These are phyloP conservation scores for Aspergillus hortae DNA, from an alignment of 2,329 filamentous ascomycete species.

Conservation along the genomic window DNA sequence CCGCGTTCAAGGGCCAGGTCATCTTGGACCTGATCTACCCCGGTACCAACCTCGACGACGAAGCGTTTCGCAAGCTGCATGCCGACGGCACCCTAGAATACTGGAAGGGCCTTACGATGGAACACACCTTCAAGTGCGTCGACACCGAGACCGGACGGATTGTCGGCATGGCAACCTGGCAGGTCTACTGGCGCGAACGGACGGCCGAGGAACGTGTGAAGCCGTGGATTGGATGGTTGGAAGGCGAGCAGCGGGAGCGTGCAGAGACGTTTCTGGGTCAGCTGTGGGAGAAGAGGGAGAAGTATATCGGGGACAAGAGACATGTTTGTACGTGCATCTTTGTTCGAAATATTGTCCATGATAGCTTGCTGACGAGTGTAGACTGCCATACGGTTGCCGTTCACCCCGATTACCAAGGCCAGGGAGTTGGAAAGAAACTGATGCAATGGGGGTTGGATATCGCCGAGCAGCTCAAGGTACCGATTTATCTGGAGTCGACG, in stretches of 20 bases:
- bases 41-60: background rate
- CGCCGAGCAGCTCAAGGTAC: background rate
- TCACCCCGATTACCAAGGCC: constrained; percentile 41
- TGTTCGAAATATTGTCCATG: background rate
- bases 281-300: background rate
- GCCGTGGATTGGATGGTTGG: constrained; percentile 46
- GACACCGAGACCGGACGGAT: constrained; percentile 44
- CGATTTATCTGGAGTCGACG: constrained; percentile 28
- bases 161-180: constrained; percentile 48
- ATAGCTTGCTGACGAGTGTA: background rate
- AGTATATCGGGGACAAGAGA: background rate
- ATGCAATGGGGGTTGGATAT: constrained; percentile 2
- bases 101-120: background rate
- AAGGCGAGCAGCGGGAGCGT: constrained; percentile 42
- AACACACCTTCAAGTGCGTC: background rate
- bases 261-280: background rate
- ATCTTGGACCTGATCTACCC: background rate
- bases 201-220: constrained; percentile 43
- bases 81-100: background rate
- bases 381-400: constrained; percentile 43
- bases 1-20: background rate
- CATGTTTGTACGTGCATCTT: background rate
- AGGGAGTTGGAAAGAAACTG: constrained; percentile 35
- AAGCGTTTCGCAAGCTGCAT: background rate
- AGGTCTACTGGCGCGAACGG: constrained; percentile 40